phyloP scores from a whole-genome alignment of 768 basidiomycete genomes.

The Rhizopogon rudus region DNA sequence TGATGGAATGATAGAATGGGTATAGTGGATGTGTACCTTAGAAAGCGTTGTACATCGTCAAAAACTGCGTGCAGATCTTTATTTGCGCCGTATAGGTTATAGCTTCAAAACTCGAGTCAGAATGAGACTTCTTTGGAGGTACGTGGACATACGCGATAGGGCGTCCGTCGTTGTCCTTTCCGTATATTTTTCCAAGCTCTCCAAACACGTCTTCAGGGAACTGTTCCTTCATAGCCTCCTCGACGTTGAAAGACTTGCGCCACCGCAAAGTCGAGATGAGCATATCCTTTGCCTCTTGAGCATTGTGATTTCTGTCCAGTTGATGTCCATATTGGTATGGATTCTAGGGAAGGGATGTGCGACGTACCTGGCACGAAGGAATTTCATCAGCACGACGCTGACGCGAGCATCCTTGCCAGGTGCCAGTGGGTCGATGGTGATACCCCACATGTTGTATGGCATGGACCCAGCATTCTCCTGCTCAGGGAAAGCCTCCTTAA shows the following conservation, averaged over 20 bases:
- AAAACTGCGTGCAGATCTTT: conserved; percentile 68
- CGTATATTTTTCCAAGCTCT: conserved; percentile 56
- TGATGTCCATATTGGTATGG: neutral
- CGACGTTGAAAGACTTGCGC: conserved; percentile 63
- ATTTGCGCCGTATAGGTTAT: conserved; percentile 75
- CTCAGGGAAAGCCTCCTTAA: conserved; percentile 58
- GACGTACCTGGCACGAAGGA: conserved; percentile 67
- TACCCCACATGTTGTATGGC: conserved; percentile 65
- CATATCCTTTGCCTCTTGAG: conserved; percentile 57
- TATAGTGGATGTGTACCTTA: conserved; percentile 42
- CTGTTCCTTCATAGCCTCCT: conserved; percentile 51
- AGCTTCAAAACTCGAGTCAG: conserved; percentile 34
- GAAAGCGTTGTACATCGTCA: conserved; percentile 68
- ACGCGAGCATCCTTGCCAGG: conserved; percentile 51
- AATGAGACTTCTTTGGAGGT: neutral
- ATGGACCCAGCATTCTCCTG: conserved; percentile 44
- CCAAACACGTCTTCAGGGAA: conserved; percentile 64
- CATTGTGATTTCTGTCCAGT: conserved; percentile 42
- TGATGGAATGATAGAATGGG: neutral
- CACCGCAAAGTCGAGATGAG: conserved; percentile 64
- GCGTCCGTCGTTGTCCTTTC: conserved; percentile 64
- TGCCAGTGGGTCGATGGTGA: conserved; percentile 54
- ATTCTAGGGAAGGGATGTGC: neutral
- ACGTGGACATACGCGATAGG: conserved; percentile 58
- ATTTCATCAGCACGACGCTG: conserved; percentile 79